A percentile compares a stretch with the other conserved stretches of the same genome.
These are phyloP conservation scores for Lonicera japonica DNA, from an alignment of 129 eudicot genomes.

Conservation along the genomic window DNA sequence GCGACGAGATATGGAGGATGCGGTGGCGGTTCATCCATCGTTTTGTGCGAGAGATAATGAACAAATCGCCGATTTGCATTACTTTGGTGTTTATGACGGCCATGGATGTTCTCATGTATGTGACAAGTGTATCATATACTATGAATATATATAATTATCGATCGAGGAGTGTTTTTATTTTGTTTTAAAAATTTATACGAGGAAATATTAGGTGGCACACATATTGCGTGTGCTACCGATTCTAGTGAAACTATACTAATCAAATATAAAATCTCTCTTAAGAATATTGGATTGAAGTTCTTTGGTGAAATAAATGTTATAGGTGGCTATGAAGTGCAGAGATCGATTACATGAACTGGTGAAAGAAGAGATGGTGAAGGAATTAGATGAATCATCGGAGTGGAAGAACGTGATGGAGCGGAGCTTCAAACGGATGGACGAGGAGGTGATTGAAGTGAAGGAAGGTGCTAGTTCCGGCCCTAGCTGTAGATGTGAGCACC, in stretches of 20 bases:
- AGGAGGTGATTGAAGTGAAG: conserved; percentile 45
- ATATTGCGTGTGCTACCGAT: too few relatives aligned
- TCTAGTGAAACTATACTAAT: too few relatives aligned
- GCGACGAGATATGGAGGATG: conserved; percentile 82
- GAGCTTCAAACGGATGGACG: conserved; percentile 70
- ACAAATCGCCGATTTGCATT: conserved; percentile 32
- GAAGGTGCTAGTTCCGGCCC: conserved; percentile 27
- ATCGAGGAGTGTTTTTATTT: too few relatives aligned
- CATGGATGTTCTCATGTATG: conserved; percentile 88
- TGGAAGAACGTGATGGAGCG: conserved; percentile 60
- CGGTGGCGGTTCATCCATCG: conserved; percentile 66
- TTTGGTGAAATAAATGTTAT: too few relatives aligned
- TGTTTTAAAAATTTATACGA: too few relatives aligned
- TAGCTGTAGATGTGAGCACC: conserved; percentile 36
- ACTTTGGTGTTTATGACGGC: conserved; percentile 76
- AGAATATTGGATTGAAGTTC: too few relatives aligned
- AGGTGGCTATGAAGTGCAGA: conserved; percentile 64
- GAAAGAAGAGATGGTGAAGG: conserved; percentile 40
- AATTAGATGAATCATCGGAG: conserved; percentile 14
- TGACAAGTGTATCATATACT: background rate
- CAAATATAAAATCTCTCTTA: too few relatives aligned
- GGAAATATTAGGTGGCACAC: too few relatives aligned
- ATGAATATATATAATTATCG: background rate
- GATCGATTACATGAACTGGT: conserved; percentile 65
- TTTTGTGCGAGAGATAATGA: conserved; percentile 22